phyloP scores from a whole-genome alignment of 75 land plant species.

The Pinus albicaulis region DNA sequence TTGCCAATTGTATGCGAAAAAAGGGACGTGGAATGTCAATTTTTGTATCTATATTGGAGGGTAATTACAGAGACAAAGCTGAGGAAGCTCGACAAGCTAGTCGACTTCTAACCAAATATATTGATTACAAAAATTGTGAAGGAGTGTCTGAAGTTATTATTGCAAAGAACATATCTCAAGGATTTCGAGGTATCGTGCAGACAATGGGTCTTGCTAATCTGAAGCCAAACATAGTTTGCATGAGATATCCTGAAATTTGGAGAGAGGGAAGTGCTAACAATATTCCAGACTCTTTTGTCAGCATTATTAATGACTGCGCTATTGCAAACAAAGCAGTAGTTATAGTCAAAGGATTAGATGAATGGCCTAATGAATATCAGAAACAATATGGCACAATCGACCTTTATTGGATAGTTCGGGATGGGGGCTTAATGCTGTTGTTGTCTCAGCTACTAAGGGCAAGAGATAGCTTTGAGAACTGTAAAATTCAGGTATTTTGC shows the following conservation, averaged over 20 bases:
- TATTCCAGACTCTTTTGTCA: conserved; percentile 85
- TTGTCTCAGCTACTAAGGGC: conserved; percentile 92
- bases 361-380: conserved; percentile 97
- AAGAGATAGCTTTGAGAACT: conserved; percentile 91
- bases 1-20: conserved; percentile 99
- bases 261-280: conserved; percentile 69
- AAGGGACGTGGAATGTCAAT: conserved; percentile 99
- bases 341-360: conserved; percentile 98
- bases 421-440: conserved; percentile 98
- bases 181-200: conserved; percentile 86
- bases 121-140: conserved; percentile 94
- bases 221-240: conserved; percentile 94
- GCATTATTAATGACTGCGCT: conserved; percentile 93
- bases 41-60: conserved; percentile 89
- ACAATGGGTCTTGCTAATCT: conserved; percentile 98
- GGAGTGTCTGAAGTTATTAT: conserved; percentile 95
- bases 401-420: conserved; percentile 96
- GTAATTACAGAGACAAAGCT: conserved; percentile 82
- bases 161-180: conserved; percentile 74
- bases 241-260: conserved; percentile 99
- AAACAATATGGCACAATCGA: conserved; percentile 96
- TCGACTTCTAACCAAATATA: conserved; percentile 72
- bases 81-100: conserved; percentile 82
- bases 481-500: conserved; percentile 97
- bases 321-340: conserved; percentile 97